phyloP scores from a whole-genome alignment of 257 asterid genomes.

The Agastache rugosa region DNA sequence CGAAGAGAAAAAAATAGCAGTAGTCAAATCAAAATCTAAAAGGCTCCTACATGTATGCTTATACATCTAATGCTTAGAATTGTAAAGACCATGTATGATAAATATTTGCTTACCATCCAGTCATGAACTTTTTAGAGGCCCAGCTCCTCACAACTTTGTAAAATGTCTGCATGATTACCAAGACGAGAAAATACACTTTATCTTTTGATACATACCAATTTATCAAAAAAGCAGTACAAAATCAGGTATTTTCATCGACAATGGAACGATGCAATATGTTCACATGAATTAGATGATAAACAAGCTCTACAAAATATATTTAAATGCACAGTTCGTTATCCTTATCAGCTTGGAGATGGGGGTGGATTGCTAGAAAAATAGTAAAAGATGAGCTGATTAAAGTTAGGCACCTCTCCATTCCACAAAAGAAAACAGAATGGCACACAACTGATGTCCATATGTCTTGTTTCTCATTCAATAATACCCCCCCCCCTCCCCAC shows the following conservation, averaged over 20 bases:
- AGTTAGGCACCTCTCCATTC: constrained; percentile 19
- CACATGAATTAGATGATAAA: constrained; percentile 21
- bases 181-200: constrained; percentile 27
- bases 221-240: neutral
- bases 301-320: constrained; percentile 3
- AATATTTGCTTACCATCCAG: constrained; percentile 77
- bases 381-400: neutral
- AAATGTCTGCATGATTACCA: constrained; percentile 68
- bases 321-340: neutral
- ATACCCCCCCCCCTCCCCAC: neutral
- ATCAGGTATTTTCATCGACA: constrained; percentile 1
- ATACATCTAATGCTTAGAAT: constrained; percentile 7
- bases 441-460: constrained; percentile 21
- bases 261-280: neutral
- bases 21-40: constrained; percentile 13
- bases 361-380: neutral
- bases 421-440: constrained; percentile 18
- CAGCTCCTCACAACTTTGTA: constrained; percentile 95
- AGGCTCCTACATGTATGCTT: constrained; percentile 17
- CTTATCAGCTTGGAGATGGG: constrained; percentile 16
- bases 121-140: constrained; percentile 98
- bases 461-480: constrained; percentile 16
- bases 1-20: constrained; percentile 1
- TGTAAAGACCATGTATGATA: constrained; percentile 22
- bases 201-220: constrained; percentile 11